A percentile compares a stretch with the other conserved stretches of the same genome.
Conservation (phyloP, 352 stramenopile species). For the Plasmopara viticola region DNA sequence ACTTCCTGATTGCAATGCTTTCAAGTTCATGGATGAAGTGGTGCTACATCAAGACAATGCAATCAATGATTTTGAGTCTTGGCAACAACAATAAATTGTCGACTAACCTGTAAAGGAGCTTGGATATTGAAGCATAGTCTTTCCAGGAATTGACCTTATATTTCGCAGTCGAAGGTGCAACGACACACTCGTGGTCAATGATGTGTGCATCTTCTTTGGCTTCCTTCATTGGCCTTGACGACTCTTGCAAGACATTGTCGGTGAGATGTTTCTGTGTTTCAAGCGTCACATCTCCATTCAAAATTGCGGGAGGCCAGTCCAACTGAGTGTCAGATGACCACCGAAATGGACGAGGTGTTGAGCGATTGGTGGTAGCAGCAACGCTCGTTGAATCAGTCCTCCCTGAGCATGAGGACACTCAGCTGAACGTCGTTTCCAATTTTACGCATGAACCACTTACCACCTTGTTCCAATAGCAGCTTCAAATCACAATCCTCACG, state of each 20-base stretch:
- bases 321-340: constrained; percentile 18
- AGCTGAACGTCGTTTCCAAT: too few species aligned
- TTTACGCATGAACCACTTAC: constrained; percentile 2
- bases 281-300: constrained; percentile 8
- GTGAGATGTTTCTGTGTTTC: constrained; percentile 11
- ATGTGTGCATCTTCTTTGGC: constrained; percentile 2
- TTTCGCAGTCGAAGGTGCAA: constrained; percentile 21
- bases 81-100: not conserved
- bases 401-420: too few species aligned
- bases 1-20: constrained; percentile 3
- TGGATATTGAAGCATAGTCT: constrained; percentile 67
- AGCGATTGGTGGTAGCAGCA: not conserved
- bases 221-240: constrained; percentile 13
- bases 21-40: constrained; percentile 12
- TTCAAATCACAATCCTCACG: constrained; percentile 51
- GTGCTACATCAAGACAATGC: constrained; percentile 2
- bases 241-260: constrained; percentile 21
- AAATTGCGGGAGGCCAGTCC: constrained; percentile 5
- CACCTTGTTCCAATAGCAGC: constrained; percentile 50
- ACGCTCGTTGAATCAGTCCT: not conserved
- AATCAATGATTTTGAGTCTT: not conserved
- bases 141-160: constrained; percentile 55
- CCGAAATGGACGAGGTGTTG: constrained; percentile 4
- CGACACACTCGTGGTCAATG: constrained; percentile 8
- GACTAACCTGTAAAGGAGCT: constrained; percentile 59